Percentiles rank a stretch among this genome's conserved stretches.
Conservation (phyloP, 352 stramenopile genomes). For the Pseudoperonospora humuli region DNA sequence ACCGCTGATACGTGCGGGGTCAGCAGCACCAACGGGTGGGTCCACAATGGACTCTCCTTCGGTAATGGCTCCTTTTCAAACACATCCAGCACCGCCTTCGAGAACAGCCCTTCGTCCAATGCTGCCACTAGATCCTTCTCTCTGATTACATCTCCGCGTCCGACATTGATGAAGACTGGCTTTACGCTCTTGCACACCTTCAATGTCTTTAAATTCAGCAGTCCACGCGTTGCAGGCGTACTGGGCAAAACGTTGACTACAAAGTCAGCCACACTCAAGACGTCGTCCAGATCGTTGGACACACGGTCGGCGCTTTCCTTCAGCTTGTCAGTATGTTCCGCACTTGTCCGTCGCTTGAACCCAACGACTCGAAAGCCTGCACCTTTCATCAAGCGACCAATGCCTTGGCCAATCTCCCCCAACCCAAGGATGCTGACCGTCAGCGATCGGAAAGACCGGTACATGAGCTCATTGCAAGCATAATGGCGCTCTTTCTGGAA, state of each 20-base stretch:
- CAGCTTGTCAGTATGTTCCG: constrained; percentile 2
- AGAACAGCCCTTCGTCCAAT: constrained; percentile 54
- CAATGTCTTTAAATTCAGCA: constrained; percentile 46
- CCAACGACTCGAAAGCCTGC: constrained; percentile 53
- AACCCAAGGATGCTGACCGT: constrained; percentile 50
- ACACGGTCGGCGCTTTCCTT: constrained; percentile 28
- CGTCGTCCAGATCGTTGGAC: constrained; percentile 36
- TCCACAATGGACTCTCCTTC: constrained; percentile 54
- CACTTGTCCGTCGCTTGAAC: constrained; percentile 44
- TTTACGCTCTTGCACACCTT: constrained; percentile 36
- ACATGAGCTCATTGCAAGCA: constrained; percentile 18
- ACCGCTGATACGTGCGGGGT: constrained; percentile 80
- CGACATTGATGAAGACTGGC: constrained; percentile 85
- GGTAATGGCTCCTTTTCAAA: constrained; percentile 46
- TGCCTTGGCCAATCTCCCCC: constrained; percentile 53
- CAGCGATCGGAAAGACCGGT: constrained; percentile 27
- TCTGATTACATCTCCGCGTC: constrained; percentile 74
- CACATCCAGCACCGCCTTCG: constrained; percentile 53
- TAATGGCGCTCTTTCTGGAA: constrained; percentile 27
- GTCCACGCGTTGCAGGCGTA: constrained; percentile 58
- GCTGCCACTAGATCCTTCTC: constrained; percentile 62
- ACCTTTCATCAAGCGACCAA: constrained; percentile 37
- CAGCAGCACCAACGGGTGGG: constrained; percentile 46
- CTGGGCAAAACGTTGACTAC: constrained; percentile 82
- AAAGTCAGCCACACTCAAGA: constrained; percentile 57